Percentiles rank a stretch among this genome's conserved stretches.
These are phyloP conservation scores for Phascolomyces articulosus DNA, from an alignment of 371 early-diverging fungal species.

Conservation along the genomic window DNA sequence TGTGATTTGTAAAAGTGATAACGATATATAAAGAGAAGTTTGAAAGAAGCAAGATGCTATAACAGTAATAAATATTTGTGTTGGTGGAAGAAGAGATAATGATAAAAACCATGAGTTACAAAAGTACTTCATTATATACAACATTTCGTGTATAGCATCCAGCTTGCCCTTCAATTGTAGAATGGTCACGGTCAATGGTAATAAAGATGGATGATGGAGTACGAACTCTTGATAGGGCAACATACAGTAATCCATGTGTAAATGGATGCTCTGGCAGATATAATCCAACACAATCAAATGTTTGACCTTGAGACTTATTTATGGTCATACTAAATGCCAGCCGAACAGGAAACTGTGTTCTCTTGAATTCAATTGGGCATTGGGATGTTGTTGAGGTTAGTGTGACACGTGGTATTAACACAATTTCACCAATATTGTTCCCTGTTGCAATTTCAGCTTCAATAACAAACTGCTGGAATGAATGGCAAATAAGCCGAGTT, in stretches of 20 bases:
- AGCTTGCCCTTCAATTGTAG: neutral
- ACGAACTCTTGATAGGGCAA: conserved; percentile 14
- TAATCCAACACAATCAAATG: neutral
- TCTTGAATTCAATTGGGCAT: neutral
- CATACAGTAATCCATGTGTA: conserved; percentile 17
- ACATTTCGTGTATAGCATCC: too few relatives aligned
- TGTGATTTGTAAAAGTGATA: too few relatives aligned
- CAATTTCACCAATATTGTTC: neutral
- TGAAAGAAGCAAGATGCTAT: too few relatives aligned
- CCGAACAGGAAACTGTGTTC: neutral
- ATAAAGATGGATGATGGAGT: neutral
- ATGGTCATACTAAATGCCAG: conserved; percentile 8
- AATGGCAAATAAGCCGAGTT: neutral
- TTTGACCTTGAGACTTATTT: conserved; percentile 6
- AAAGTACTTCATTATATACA: conserved; percentile 6
- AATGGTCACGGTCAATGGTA: neutral
- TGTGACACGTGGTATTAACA: neutral
- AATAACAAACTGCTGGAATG: neutral
- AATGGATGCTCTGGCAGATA: conserved; percentile 10
- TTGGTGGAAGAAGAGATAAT: too few relatives aligned
- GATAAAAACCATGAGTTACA: too few relatives aligned
- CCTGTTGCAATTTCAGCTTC: conserved; percentile 2
- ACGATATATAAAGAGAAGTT: too few relatives aligned
- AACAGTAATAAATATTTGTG: too few relatives aligned
- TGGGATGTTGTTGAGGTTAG: neutral